Conservation (phyloP, 2,329 filamentous ascomycete genomes). For the Rutstroemia sydowiana region DNA sequence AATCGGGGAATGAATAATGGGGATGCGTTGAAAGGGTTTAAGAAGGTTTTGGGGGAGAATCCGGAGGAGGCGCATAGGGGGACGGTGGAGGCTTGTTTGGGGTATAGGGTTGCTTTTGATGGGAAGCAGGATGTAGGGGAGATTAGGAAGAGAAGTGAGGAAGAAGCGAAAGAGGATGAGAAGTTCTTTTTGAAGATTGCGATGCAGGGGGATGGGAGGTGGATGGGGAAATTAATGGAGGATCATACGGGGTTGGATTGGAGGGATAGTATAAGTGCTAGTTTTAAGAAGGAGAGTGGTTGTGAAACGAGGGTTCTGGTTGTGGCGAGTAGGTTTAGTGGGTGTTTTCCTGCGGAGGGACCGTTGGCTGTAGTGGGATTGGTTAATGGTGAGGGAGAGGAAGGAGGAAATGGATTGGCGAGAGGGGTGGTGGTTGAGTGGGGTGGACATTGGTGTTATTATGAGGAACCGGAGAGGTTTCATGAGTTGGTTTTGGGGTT, state of each 20-base stretch:
- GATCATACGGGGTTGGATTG: constrained; percentile 29
- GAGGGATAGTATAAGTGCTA: constrained; percentile 22
- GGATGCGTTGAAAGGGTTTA: constrained; percentile 21
- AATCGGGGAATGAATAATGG: constrained; percentile 28
- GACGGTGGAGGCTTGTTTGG: constrained; percentile 27
- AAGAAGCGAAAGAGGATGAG: constrained; percentile 16
- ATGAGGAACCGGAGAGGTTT: constrained; percentile 27
- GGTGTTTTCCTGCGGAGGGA: constrained; percentile 28
- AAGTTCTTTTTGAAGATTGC: constrained; percentile 26
- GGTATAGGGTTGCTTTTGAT: constrained; percentile 23
- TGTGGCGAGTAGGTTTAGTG: constrained; percentile 27
- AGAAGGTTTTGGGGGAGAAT: constrained; percentile 20
- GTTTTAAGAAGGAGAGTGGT: constrained; percentile 18
- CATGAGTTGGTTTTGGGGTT: constrained; percentile 21
- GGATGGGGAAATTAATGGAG: constrained; percentile 29
- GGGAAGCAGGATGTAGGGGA: neutral
- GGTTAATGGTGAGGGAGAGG: constrained; percentile 16
- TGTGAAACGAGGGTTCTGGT: constrained; percentile 24
- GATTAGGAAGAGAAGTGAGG: neutral
- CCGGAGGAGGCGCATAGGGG: constrained; percentile 23
- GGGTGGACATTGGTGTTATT: constrained; percentile 32
- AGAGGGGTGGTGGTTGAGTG: constrained; percentile 24
- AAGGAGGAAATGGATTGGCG: constrained; percentile 9
- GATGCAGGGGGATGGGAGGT: constrained; percentile 24
- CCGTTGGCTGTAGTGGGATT: constrained; percentile 26